Percentiles rank a stretch among this genome's conserved stretches.
Evolutionary conservation across 2,329 filamentous ascomycete species (phyloP).

Genomic region (Ceratocystis cubensis): DNA sequence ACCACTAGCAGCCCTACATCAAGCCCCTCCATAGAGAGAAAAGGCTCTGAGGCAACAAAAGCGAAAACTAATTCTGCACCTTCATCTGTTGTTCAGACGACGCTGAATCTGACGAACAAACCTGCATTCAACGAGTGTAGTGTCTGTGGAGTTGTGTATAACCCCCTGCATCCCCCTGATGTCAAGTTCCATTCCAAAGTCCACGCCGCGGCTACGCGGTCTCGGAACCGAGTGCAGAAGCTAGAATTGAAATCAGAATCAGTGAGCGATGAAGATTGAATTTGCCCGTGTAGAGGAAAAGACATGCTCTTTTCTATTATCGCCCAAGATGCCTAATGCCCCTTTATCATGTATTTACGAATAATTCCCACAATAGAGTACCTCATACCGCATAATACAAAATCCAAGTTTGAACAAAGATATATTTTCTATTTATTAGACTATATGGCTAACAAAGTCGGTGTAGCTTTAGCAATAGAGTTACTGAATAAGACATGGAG

Average conservation of each 20-base stretch:
- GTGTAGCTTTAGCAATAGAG: no score
- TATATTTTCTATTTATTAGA: no score
- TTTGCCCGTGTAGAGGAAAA: background rate
- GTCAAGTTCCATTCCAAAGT: conserved; percentile 33
- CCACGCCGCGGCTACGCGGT: conserved; percentile 29
- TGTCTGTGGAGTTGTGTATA: conserved; percentile 34
- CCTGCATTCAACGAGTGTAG: conserved; percentile 35
- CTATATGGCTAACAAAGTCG: no score
- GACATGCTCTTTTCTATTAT: background rate
- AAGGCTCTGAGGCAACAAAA: background rate
- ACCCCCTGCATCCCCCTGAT: conserved; percentile 34
- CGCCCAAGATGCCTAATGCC: background rate
- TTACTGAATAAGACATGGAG: no score
- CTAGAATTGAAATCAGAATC: background rate
- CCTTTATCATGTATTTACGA: background rate
- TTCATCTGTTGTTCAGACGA: conserved; percentile 30
- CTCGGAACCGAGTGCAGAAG: conserved; percentile 23
- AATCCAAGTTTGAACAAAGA: no score
- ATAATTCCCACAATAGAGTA: background rate
- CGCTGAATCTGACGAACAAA: conserved; percentile 33
- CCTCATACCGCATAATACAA: no score
- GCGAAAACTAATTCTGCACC: conserved; percentile 3
- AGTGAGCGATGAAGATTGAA: background rate
- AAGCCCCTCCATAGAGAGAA: background rate
- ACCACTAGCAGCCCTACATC: background rate